A percentile compares a stretch with the other conserved stretches of the same genome.
Evolutionary conservation across 768 basidiomycete species (phyloP).

Genomic region (Sistotremastrum niveocremeum): DNA sequence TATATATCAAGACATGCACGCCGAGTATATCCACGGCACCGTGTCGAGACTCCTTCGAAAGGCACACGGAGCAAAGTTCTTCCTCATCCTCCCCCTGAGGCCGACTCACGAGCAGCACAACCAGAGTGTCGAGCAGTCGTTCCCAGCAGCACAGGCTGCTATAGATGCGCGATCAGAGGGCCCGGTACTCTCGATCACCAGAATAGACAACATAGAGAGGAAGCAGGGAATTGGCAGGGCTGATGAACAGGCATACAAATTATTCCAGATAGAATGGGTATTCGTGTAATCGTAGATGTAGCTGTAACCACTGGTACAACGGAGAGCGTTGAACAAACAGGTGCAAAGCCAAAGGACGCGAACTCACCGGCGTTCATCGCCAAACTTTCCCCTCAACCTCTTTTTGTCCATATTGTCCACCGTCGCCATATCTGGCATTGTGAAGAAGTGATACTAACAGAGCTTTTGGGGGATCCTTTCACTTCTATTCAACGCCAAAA

Average conservation of each 20-base stretch:
- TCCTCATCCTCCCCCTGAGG: slow-evolving; percentile 63
- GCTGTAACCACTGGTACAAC: background rate
- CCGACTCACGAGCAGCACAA: slow-evolving; percentile 46
- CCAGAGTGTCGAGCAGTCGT: slow-evolving; percentile 41
- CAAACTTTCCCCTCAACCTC: too few relatives aligned
- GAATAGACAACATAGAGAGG: slow-evolving; percentile 32
- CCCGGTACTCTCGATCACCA: slow-evolving; percentile 31
- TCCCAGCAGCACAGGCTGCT: slow-evolving; percentile 19
- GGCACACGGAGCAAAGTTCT: slow-evolving; percentile 37
- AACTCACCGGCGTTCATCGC: too few relatives aligned
- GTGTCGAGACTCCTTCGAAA: slow-evolving; percentile 34
- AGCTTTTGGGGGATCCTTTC: too few relatives aligned
- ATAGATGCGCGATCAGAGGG: background rate
- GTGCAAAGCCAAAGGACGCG: too few relatives aligned
- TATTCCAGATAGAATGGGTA: slow-evolving; percentile 69
- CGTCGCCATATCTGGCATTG: too few relatives aligned
- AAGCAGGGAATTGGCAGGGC: slow-evolving; percentile 47
- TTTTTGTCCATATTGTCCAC: too few relatives aligned
- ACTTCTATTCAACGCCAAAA: background rate
- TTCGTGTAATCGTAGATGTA: background rate
- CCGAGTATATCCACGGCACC: slow-evolving; percentile 52
- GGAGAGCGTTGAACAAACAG: background rate
- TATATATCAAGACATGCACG: slow-evolving; percentile 60
- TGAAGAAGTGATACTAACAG: background rate
- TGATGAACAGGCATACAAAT: slow-evolving; percentile 54